These are phyloP conservation scores for Hirsutella minnesotensis DNA, from an alignment of 2,329 filamentous ascomycete species.

Conservation along the genomic window DNA sequence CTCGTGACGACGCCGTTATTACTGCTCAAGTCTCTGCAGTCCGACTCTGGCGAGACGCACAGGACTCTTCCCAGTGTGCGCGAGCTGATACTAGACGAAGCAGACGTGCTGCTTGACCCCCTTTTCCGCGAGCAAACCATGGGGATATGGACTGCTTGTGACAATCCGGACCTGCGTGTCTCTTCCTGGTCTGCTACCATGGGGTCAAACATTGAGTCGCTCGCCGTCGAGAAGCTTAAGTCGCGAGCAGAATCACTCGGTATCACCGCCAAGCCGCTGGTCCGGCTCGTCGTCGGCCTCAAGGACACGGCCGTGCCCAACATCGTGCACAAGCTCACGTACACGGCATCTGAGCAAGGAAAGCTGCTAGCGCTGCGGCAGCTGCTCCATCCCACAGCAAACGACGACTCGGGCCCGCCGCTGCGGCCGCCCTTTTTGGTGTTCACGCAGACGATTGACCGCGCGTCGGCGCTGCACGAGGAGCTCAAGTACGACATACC, in stretches of 20 bases:
- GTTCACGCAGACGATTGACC: conserved; percentile 91
- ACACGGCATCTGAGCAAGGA: conserved; percentile 84
- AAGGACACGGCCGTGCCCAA: conserved; percentile 95
- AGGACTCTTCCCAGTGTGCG: conserved; percentile 53
- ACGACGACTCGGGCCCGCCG: conserved; percentile 39
- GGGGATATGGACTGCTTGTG: conserved; percentile 71
- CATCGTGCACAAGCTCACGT: conserved; percentile 77
- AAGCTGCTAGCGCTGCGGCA: conserved; percentile 88
- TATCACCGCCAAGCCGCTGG: conserved; percentile 36
- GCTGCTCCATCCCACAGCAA: conserved; percentile 64
- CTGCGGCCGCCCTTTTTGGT: conserved; percentile 84
- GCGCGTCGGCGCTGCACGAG: conserved; percentile 74
- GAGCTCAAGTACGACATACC: conserved; percentile 95
- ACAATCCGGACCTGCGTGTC: conserved; percentile 54
- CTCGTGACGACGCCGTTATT: conserved; percentile 39
- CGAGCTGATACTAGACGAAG: conserved; percentile 79
- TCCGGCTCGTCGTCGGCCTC: conserved; percentile 86
- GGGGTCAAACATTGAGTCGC: conserved; percentile 79
- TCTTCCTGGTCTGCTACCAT: conserved; percentile 96
- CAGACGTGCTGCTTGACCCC: conserved; percentile 84
- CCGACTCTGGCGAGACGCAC: conserved; percentile 29
- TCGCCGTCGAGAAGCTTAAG: conserved; percentile 58
- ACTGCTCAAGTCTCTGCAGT: conserved; percentile 60
- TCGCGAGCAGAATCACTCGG: conserved; percentile 33
- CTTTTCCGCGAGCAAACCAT: conserved; percentile 85